Conservation (phyloP, 495 filamentous ascomycete species). For the Penicillium canariense region DNA sequence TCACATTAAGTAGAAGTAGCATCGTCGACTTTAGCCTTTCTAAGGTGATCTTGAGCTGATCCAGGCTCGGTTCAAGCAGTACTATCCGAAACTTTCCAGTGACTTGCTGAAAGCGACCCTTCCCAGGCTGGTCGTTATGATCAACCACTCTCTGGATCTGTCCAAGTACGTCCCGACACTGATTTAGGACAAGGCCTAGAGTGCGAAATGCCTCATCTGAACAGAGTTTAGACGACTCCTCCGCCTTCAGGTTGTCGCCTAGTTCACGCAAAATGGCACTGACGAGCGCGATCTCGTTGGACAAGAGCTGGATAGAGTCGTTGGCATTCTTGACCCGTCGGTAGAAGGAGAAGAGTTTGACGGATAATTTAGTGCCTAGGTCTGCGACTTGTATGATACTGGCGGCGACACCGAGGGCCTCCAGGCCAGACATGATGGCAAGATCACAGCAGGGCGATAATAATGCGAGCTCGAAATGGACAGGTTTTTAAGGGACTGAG, state of each 20-base stretch:
- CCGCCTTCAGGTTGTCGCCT: conserved; percentile 24
- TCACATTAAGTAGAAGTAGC: conserved; percentile 35
- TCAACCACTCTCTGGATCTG: conserved; percentile 28
- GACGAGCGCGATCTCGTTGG: conserved; percentile 36
- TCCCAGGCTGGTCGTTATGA: conserved; percentile 1
- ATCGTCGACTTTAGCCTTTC: conserved; percentile 39
- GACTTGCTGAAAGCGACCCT: conserved; percentile 10
- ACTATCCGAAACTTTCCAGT: conserved; percentile 19
- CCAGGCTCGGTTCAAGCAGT: conserved; percentile 25
- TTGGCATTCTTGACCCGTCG: conserved; percentile 31
- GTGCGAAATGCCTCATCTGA: conserved; percentile 27
- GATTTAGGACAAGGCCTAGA: conserved; percentile 14
- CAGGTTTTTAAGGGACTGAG: too few relatives aligned
- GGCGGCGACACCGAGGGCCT: conserved; percentile 28
- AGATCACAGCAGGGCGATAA: too few relatives aligned
- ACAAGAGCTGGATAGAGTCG: conserved; percentile 27
- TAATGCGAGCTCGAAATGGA: too few relatives aligned
- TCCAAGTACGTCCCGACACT: conserved; percentile 28
- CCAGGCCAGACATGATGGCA: conserved; percentile 13
- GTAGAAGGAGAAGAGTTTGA: conserved; percentile 37
- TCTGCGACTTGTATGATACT: conserved; percentile 40
- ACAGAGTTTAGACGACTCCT: conserved; percentile 20
- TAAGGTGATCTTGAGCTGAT: conserved; percentile 25
- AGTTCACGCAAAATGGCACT: conserved; percentile 33
- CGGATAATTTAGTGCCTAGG: conserved; percentile 31